Evolutionary conservation across 345 rosid species (phyloP).

Genomic region (Syzygium oleosum): DNA sequence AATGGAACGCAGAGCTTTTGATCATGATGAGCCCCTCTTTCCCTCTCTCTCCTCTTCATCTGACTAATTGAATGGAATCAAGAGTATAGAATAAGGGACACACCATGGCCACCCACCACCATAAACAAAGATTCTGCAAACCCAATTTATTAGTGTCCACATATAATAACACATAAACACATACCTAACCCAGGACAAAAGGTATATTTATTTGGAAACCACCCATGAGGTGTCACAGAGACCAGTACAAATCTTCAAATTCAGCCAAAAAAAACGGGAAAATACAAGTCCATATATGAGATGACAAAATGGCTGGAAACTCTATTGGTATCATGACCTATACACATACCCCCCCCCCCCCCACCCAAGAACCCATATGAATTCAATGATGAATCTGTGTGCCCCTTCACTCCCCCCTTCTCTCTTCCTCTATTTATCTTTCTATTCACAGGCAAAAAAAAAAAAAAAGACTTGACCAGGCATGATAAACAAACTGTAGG

Average conservation of each 20-base stretch:
- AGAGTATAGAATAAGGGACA: background rate
- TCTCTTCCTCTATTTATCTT: background rate
- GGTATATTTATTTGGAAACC: background rate
- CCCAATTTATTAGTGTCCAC: background rate
- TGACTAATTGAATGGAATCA: background rate
- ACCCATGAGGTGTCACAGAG: background rate
- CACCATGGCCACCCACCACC: background rate
- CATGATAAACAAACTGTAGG: background rate
- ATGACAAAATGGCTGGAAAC: constrained; percentile 12
- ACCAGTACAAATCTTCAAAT: background rate
- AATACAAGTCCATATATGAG: constrained; percentile 5
- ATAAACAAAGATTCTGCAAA: background rate
- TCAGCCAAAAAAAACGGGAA: background rate
- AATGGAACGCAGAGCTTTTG: background rate
- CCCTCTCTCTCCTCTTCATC: background rate
- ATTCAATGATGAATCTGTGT: constrained; percentile 15
- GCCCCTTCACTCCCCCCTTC: background rate
- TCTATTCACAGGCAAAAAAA: constrained; percentile 29
- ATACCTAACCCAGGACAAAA: background rate
- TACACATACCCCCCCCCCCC: constrained; percentile 31
- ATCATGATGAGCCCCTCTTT: background rate
- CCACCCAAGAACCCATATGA: background rate
- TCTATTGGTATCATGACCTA: constrained; percentile 13
- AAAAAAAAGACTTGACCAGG: background rate
- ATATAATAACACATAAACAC: background rate